Base-by-base conservation (phyloP, 129 eudicot genomes). In the Escallonia herrerae region DNA sequence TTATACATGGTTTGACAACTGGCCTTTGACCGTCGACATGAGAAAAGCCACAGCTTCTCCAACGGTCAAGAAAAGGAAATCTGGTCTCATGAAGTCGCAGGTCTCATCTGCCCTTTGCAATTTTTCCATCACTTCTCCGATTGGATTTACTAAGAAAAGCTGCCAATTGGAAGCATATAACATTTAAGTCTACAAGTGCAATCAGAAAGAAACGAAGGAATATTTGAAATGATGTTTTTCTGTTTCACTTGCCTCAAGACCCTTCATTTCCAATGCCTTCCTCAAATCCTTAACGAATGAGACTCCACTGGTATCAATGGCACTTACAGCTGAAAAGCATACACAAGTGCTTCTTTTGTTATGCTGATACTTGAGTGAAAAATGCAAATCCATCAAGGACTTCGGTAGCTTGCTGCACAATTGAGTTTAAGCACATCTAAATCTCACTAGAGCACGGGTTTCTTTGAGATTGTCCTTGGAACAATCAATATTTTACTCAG, bases 121-220 rank as follows among this genome's bases (percentile, higher is more conserved):
- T 68, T 85, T 89, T 74, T 85, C 96, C 54, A 85, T 78, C 76
- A 89, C 96, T 70, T 85, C 95, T 1, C 96, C 94, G 1, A 89
- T 69, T 15, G 96, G 96, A 72, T 89, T 85, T 56, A 89, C 95
- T 80, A 89, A 74, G 38, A 78, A 76, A 60, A 89, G 87, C 96
- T 89, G 95, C 15, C 43, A 65, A 49, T 5, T 7, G 15, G 6
- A 8, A 66, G 41, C 1, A 52, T 45, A 45, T 45, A 45, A 5
- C 9, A 5, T 45, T 45, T 45, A 2, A 5, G 37, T 11, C 58
- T 33, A 9, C 39, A 7, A n/a, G n/a, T 37, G 43, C 10, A 7
- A 66, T 12, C 37, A 46, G 22, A 39, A n/a, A 43, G 47, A 49
- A 12, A 60, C 3, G 63, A 49, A 37, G 33, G 40, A 5, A 7